Evolutionary conservation across 352 stramenopile species (phyloP), one percentile per base, ranked within the genome.

Genomic region (Globisporangium okanoganense): DNA sequence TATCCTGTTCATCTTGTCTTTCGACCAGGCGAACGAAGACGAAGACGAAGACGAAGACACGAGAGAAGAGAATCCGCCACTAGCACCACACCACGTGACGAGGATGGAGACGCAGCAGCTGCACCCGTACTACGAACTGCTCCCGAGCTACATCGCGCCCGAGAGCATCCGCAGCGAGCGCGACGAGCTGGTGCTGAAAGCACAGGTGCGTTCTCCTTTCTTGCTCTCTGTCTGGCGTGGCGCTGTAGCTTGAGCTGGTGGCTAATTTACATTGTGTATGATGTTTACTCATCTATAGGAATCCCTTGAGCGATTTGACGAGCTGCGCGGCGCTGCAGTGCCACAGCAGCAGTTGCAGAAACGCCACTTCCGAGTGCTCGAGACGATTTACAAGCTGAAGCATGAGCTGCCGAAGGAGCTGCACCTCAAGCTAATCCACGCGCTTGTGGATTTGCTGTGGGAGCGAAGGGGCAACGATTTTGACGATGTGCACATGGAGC

Each of bases 321-420:
- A 58, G 31, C 57, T 87, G 12, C 50, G 61, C 0, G 59, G 61
- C 25, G 66, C 18, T 0, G 8, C 38, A n/a, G 25, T 50, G n/a
- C 40, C 43, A 2, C 25, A 31, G 7, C 47, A 55, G 8, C n/a
- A 31, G 25, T 64, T 91, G 4, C 69, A 84, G 58, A 84, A 79
- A 35, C 78, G 67, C 27, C 82, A 92, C 53, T 88, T 90, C 47
- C 80, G 78, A 50, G 67, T 58, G 24, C 27, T 92, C 2, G 70
- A 84, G 38, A 90, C 71, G 47, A 67, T 85, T 20, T 84, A 80
- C 69, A 76, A 79, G 45, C 68, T 90, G 56, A 92, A 92, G 58
- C 76, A 90, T 56, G 66, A 66, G 54, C 61, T 92, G 51, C 73
- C 78, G 2, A 53, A 62, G 35, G 2, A 57, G 22, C 41, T 89